Evolutionary conservation across 139 green algal species (phyloP), one percentile per base, ranked within the genome.

Genomic region (Dunaliella sp.): DNA sequence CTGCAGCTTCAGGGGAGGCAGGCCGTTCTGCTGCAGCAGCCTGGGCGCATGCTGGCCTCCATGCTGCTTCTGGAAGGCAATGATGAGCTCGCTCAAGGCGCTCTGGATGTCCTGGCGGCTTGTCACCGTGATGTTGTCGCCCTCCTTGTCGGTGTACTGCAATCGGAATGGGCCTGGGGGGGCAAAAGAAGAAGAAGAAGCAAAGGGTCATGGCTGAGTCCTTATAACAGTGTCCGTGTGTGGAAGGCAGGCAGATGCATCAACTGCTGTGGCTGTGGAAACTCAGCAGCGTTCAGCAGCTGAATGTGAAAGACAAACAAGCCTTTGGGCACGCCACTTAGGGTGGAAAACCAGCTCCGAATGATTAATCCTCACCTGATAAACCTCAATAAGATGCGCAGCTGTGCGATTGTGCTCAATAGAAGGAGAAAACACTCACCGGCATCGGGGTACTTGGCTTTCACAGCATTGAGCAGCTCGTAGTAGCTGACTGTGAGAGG

Each of bases 51-150:
- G 85, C 65, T 30, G 32, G 30, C 85, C 76, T 36, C 35, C 72
- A 58, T 92, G 79, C 83, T 90, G 83, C 81, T 88, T 81, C 85
- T 93, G 88, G 87, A 89, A 89, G 48, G 72, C 37, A 48, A 80
- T 30, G 77, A 89, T 30, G 34, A 87, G 58, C 80, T 86, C 84
- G 7, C 2, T 26, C 33, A 90, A 36, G 1, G 87, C 87, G 21
- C 75, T 48, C 79, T 87, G 85, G n/a, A 94, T 37, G 85, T 94
- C 91, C 0, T 76, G 31, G 36, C 89, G 90, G 72, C 86, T 89
- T 16, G 93, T 93, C 59, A 98, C 87, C 24, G 95, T 98, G 33
- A 98, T 88, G 80, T 94, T 83, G 82, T 96, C 94, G 38, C 93
- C 95, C 26, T 95, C 91, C 78, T 93, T 94, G 91, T 95, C 94